Base-by-base conservation (phyloP, 2,329 filamentous ascomycete genomes). In the Nannizziopsis arthrosporioides region DNA sequence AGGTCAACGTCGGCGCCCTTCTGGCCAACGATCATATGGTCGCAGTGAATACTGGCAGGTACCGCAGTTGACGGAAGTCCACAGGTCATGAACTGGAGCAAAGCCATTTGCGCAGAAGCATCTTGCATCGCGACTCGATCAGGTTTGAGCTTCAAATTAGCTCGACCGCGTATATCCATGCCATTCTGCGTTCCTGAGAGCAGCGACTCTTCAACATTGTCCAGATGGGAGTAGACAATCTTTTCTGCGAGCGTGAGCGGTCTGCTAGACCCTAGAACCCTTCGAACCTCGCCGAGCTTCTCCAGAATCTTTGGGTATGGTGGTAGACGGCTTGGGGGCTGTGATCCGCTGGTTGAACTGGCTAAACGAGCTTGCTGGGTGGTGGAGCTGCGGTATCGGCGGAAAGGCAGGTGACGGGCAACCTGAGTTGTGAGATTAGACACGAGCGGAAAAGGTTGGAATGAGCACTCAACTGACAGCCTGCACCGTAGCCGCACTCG, bases 101-200 rank as follows among this genome's bases (percentile, higher is more conserved):
- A 73, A 1, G 92, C 92, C 92, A 98, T 98, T 72, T 98, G 92
- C 5, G 92, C 92, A 27, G 87, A 94, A 11, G 92, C 92, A 73
- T 98, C 92, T 70, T 98, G 92, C 92, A 98, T 98, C 55, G 93
- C 93, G 57, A 96, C 92, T 46, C 92, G 80, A 67, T 98, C 92
- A 17, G 92, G 92, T 69, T 94, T 94, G 67, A 98, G 83, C 73
- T 94, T 94, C 68, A 98, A 76, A 64, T 94, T 96, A 44, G 88
- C 89, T 62, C 81, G 81, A 56, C 90, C 90, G 37, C 92, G 81
- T 53, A 98, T 83, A 60, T 83, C 77, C 44, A 78, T 78, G 56
- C 89, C 90, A 76, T 89, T 86, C 67, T 86, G 77, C 43, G 89
- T 95, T 61, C 81, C 80, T 46, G 78, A 80, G 52, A 94, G 74